These are phyloP conservation scores for Paraconiothyrium brasiliense DNA, from an alignment of 2,329 filamentous ascomycete species.

Conservation along the genomic window DNA sequence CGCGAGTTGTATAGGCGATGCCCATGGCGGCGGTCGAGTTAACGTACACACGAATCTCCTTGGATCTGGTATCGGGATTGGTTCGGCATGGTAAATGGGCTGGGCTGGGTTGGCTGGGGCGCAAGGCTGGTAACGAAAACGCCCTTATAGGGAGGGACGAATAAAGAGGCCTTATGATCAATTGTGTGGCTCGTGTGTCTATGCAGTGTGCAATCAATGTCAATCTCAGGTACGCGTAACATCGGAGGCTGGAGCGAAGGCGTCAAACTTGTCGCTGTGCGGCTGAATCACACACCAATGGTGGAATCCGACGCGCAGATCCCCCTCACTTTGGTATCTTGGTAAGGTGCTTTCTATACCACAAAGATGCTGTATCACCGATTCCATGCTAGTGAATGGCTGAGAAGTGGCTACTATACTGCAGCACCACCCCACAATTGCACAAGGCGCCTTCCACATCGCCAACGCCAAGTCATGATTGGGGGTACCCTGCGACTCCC, in stretches of 20 bases:
- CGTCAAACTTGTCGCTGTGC: not conserved
- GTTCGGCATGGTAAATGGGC: constrained; percentile 1
- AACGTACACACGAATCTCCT: constrained; percentile 21
- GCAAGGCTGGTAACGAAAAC: not conserved
- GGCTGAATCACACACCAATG: not conserved
- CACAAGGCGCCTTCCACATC: constrained; percentile 1
- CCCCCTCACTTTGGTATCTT: not conserved
- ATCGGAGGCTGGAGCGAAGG: too few relatives aligned
- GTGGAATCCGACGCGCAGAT: not conserved
- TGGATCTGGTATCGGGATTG: constrained; percentile 18
- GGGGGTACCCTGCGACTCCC: not conserved
- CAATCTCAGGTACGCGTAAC: too few relatives aligned
- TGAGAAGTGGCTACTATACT: not conserved
- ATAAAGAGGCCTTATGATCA: not conserved
- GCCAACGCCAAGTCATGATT: not conserved
- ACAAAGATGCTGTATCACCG: constrained; percentile 4
- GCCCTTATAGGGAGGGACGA: constrained; percentile 1
- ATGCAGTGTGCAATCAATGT: not conserved
- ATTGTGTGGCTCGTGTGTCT: not conserved
- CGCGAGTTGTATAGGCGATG: not conserved
- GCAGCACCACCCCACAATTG: constrained; percentile 3
- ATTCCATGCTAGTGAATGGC: not conserved
- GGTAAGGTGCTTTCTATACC: not conserved
- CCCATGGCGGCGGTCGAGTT: not conserved
- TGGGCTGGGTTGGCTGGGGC: not conserved